Evolutionary conservation across 495 filamentous ascomycete species (phyloP).

Genomic region (Penicillium egyptiacum): DNA sequence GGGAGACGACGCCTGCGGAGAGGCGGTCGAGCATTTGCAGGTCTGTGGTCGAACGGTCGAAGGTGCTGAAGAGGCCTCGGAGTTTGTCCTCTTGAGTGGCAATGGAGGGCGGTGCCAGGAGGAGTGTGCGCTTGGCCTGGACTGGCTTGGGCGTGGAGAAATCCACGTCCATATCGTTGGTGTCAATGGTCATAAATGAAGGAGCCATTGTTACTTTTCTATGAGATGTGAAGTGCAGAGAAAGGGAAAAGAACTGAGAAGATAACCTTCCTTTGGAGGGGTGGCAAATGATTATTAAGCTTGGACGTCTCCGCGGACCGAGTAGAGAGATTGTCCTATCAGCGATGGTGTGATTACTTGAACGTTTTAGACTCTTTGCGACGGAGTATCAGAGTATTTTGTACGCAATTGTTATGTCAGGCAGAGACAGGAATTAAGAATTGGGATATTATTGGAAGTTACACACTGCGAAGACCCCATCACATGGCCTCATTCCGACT

Average conservation of each 20-base stretch:
- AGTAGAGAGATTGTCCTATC: constrained; percentile 4
- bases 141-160: constrained; percentile 30
- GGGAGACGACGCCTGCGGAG: constrained; percentile 73
- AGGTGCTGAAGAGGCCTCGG: constrained; percentile 55
- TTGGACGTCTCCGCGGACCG: not conserved
- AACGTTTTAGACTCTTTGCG: not conserved
- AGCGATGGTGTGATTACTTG: constrained; percentile 2
- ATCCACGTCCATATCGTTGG: constrained; percentile 46
- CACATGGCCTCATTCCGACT: not conserved
- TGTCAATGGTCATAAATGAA: constrained; percentile 47
- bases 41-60: constrained; percentile 74
- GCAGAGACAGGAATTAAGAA: not conserved
- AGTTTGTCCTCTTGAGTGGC: constrained; percentile 65
- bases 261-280: constrained; percentile 20
- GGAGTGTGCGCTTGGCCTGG: constrained; percentile 53
- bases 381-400: too few species aligned
- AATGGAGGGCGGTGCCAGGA: constrained; percentile 73
- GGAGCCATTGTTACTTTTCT: constrained; percentile 30
- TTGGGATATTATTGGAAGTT: too few species aligned
- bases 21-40: constrained; percentile 98
- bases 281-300: constrained; percentile 20
- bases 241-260: constrained; percentile 2
- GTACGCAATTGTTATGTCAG: not conserved
- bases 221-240: not conserved
- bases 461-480: not conserved